A percentile compares a stretch with the other conserved stretches of the same genome.
Conservation (phyloP, 768 basidiomycete species). For the Lentinula lateritia region DNA sequence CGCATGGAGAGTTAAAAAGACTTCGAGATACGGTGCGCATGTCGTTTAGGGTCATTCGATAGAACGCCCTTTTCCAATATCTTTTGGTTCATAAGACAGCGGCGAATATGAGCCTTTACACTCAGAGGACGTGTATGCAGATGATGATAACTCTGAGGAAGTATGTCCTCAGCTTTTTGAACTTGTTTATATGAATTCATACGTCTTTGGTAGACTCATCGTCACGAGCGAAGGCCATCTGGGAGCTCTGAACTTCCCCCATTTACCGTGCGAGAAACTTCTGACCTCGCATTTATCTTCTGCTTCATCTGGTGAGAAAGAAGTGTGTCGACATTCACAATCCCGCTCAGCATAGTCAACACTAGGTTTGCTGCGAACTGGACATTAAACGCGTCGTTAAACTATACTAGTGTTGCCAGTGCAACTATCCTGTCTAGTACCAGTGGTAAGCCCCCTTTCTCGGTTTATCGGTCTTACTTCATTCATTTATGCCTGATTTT, state of each 20-base stretch:
- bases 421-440: conserved; percentile 85
- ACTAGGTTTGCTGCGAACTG: conserved; percentile 84
- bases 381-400: conserved; percentile 77
- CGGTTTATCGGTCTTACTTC: neutral
- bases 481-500: neutral
- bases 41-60: neutral
- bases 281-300: conserved; percentile 71
- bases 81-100: neutral
- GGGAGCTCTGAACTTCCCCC: conserved; percentile 20
- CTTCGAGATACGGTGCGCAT: neutral
- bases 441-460: conserved; percentile 56
- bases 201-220: neutral
- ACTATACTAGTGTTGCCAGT: conserved; percentile 91
- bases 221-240: conserved; percentile 9
- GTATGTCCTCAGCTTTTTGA: neutral
- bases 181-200: too few relatives aligned
- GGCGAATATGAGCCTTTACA: conserved; percentile 22
- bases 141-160: neutral
- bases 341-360: neutral
- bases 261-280: conserved; percentile 66
- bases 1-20: neutral
- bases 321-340: neutral
- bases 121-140: conserved; percentile 9
- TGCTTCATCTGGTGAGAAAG: conserved; percentile 66
- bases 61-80: neutral